Percentiles rank a stretch among this genome's conserved stretches.
Evolutionary conservation across 2,329 filamentous ascomycete genomes (phyloP).

Genomic region (Pestalotiopsis sp.): DNA sequence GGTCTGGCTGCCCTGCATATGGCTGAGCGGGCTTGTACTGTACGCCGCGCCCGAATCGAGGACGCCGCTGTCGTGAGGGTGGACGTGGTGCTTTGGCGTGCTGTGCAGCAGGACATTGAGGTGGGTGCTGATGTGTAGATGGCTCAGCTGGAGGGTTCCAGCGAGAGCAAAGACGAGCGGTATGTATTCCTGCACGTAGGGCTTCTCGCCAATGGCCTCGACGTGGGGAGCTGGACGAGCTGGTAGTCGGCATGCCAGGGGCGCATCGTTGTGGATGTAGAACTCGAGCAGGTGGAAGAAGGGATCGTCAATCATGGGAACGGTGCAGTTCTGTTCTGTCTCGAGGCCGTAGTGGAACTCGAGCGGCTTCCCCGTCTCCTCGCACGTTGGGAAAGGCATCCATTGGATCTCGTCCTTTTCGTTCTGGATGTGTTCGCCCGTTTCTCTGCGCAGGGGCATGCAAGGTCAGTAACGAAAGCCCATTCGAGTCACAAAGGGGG

Average conservation of each 20-base stretch:
- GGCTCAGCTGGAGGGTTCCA: slow-evolving; percentile 84
- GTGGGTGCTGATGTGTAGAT: slow-evolving; percentile 87
- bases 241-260: slow-evolving; percentile 86
- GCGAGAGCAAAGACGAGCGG: slow-evolving; percentile 87
- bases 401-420: slow-evolving; percentile 82
- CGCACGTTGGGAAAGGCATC: slow-evolving; percentile 87
- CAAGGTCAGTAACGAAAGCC: not conserved
- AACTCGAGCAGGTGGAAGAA: slow-evolving; percentile 93
- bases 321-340: slow-evolving; percentile 80
- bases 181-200: slow-evolving; percentile 64
- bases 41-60: slow-evolving; percentile 89
- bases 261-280: slow-evolving; percentile 96
- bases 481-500: not conserved
- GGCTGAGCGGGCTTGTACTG: slow-evolving; percentile 71
- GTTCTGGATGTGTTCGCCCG: slow-evolving; percentile 86
- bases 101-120: slow-evolving; percentile 86
- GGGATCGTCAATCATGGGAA: slow-evolving; percentile 73
- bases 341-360: slow-evolving; percentile 86
- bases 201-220: slow-evolving; percentile 54
- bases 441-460: slow-evolving; percentile 60
- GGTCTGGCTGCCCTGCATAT: slow-evolving; percentile 52
- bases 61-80: slow-evolving; percentile 71
- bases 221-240: slow-evolving; percentile 66
- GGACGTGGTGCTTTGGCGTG: slow-evolving; percentile 62
- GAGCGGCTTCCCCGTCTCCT: slow-evolving; percentile 81